These are phyloP conservation scores for Melampsora americana DNA, from an alignment of 1,284 basidiomycete genomes.

Conservation along the genomic window DNA sequence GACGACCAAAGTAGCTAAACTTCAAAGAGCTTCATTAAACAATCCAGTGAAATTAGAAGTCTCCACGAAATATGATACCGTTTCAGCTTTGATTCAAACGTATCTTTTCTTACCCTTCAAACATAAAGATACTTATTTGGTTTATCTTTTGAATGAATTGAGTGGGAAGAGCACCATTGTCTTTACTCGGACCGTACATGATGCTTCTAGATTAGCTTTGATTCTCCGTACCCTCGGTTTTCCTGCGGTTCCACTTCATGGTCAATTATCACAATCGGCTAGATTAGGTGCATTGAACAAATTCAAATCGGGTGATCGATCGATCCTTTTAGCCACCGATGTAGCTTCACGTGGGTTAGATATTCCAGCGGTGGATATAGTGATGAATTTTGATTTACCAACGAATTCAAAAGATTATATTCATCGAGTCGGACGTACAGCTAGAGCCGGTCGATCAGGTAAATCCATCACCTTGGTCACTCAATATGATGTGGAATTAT, in stretches of 20 bases:
- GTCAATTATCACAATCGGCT: conserved; percentile 88
- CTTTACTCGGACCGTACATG: conserved; percentile 92
- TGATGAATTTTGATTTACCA: conserved; percentile 98
- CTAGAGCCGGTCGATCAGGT: conserved; percentile 89
- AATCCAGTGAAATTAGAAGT: conserved; percentile 96
- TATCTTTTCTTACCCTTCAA: conserved; percentile 90
- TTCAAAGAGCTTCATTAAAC: conserved; percentile 89
- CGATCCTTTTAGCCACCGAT: conserved; percentile 90
- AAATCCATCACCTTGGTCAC: conserved; percentile 95
- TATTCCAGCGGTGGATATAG: conserved; percentile 91
- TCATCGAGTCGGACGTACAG: conserved; percentile 94
- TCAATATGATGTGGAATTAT: conserved; percentile 95
- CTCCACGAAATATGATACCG: conserved; percentile 94
- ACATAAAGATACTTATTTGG: conserved; percentile 87
- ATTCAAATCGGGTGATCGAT: conserved; percentile 91
- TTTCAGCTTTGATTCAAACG: conserved; percentile 89
- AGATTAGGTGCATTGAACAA: conserved; percentile 91
- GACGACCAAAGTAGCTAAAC: conserved; percentile 97
- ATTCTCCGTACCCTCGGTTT: conserved; percentile 88
- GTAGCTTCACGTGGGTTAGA: conserved; percentile 95
- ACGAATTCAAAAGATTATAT: conserved; percentile 99
- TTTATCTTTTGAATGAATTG: conserved; percentile 83
- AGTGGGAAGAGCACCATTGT: conserved; percentile 92
- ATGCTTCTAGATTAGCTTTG: conserved; percentile 84
- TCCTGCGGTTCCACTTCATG: conserved; percentile 91